Evolutionary conservation across 805 yeast species (phyloP).

Genomic region (Wickerhamomyces xylosicus): DNA sequence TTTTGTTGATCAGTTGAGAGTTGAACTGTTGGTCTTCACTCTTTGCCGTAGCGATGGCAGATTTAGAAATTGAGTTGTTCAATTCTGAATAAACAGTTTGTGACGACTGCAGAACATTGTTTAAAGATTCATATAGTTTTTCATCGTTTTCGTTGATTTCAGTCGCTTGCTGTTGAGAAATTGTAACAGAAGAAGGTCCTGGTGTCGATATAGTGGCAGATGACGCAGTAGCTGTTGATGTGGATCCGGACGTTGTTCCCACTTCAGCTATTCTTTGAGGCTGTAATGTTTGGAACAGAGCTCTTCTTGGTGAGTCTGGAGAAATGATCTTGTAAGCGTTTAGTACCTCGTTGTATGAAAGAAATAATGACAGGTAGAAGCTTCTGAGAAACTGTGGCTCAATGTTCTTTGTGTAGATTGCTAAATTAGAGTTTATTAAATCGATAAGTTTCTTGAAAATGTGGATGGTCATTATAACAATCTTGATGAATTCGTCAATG

Average conservation of each 20-base stretch:
- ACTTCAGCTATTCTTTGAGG: background rate
- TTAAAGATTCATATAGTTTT: slow-evolving; percentile 54
- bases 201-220: slow-evolving; percentile 3
- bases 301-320: too few species aligned
- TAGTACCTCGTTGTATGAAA: slow-evolving; percentile 54
- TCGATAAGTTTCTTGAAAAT: slow-evolving; percentile 44
- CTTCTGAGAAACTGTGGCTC: slow-evolving; percentile 59
- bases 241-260: slow-evolving; percentile 1
- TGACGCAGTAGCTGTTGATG: slow-evolving; percentile 15
- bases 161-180: slow-evolving; percentile 16
- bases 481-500: slow-evolving; percentile 27
- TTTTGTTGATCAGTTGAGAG: slow-evolving; percentile 45
- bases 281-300: background rate
- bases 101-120: slow-evolving; percentile 55
- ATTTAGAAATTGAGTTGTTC: slow-evolving; percentile 54
- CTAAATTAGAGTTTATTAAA: slow-evolving; percentile 36
- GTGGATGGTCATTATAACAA: slow-evolving; percentile 25
- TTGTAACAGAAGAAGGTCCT: background rate
- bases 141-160: slow-evolving; percentile 49
- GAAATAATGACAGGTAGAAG: slow-evolving; percentile 48
- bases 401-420: slow-evolving; percentile 38
- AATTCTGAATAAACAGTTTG: slow-evolving; percentile 70
- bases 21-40: slow-evolving; percentile 24
- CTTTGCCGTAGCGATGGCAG: slow-evolving; percentile 46
- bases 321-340: slow-evolving; percentile 47